A percentile compares a stretch with the other conserved stretches of the same genome.
phyloP scores from a whole-genome alignment of 2,329 filamentous ascomycete species.

The Dryadomyces sulphureus region DNA sequence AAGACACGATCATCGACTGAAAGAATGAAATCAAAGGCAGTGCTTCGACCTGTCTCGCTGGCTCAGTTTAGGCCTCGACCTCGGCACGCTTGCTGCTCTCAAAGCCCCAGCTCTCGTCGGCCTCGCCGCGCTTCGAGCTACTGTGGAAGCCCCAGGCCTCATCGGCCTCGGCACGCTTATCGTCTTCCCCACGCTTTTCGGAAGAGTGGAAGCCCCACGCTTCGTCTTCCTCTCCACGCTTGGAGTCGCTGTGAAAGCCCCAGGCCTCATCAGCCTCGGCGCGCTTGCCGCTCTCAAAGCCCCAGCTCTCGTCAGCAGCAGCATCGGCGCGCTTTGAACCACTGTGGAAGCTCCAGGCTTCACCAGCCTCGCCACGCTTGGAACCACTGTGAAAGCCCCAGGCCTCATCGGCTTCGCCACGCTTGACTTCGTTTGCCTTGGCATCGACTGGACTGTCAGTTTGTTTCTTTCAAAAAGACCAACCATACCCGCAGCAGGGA shows the following conservation, averaged over 20 bases:
- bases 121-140: too few species aligned
- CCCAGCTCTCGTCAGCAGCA: neutral
- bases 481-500: neutral
- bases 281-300: neutral
- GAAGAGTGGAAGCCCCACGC: neutral
- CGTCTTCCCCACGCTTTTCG: neutral
- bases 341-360: neutral
- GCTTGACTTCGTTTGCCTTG: too few species aligned
- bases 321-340: neutral
- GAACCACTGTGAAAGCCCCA: neutral
- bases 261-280: neutral
- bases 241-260: neutral
- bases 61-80: too few species aligned
- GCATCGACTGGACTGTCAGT: neutral
- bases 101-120: too few species aligned
- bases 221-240: neutral
- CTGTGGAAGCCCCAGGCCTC: neutral
- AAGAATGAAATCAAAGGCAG: too few species aligned
- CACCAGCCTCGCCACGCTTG: neutral
- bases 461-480: neutral
- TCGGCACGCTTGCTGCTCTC: neutral
- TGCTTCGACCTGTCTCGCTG: too few species aligned
- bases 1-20: too few species aligned
- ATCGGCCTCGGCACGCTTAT: neutral
- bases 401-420: neutral